Conservation (phyloP, 352 stramenopile species). For the Globisporangium orthogonon region DNA sequence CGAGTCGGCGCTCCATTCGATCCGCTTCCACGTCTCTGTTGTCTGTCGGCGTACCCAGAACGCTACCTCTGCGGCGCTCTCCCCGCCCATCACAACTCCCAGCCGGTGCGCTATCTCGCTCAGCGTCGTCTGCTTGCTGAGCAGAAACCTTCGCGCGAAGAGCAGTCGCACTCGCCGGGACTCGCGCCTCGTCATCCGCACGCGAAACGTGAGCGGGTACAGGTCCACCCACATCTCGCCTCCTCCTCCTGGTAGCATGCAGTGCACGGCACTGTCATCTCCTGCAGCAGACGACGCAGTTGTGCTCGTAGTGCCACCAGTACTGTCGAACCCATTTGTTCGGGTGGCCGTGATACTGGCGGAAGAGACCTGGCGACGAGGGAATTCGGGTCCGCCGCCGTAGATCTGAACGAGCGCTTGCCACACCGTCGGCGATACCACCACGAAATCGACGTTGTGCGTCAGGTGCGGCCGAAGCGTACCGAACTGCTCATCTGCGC, state of each 20-base stretch:
- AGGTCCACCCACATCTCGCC: slow-evolving; percentile 25
- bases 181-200: slow-evolving; percentile 55
- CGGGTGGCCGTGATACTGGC: slow-evolving; percentile 1
- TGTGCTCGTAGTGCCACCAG: background rate
- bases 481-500: slow-evolving; percentile 24
- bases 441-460: slow-evolving; percentile 36
- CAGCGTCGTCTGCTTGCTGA: slow-evolving; percentile 31
- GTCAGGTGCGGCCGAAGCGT: slow-evolving; percentile 30
- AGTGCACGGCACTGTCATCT: background rate
- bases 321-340: slow-evolving; percentile 2
- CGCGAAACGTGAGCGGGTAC: slow-evolving; percentile 45
- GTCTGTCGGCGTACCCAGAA: slow-evolving; percentile 58
- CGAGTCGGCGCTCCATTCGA: slow-evolving; percentile 48
- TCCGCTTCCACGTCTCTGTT: slow-evolving; percentile 45
- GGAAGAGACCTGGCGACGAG: slow-evolving; percentile 19
- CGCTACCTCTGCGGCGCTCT: slow-evolving; percentile 49
- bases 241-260: background rate
- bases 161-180: slow-evolving; percentile 48
- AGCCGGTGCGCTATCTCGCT: slow-evolving; percentile 54
- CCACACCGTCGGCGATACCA: slow-evolving; percentile 40
- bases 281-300: background rate
- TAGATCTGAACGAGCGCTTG: slow-evolving; percentile 43
- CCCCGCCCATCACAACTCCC: slow-evolving; percentile 32
- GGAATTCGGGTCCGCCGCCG: slow-evolving; percentile 45
- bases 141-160: slow-evolving; percentile 40